Evolutionary conservation across 1,139 yeast species (phyloP), one percentile per base, ranked within the genome.

Genomic region (Magnusiomyces magnusii): DNA sequence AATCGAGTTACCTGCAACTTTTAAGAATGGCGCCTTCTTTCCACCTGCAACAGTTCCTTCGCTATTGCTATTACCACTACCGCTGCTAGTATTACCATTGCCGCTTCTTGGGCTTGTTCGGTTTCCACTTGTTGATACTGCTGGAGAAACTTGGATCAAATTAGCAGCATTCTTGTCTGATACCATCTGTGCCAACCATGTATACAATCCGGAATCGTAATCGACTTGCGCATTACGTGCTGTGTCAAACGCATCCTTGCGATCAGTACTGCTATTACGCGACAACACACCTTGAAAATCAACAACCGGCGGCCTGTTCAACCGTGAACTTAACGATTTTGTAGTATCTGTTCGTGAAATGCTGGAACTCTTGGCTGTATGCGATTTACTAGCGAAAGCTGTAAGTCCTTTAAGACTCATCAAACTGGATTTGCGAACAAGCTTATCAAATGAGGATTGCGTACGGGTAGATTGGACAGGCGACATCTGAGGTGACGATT

Each of bases 181-280:
- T n/a, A 64, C 55, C 2, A 65, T 63, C 3, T 62, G 60, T 10
- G 60, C 60, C 9, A 73, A 65, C 76, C 76, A 73, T 17, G 71
- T 67, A 27, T 66, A 66, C 31, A 73, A 64, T 10, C 75, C 75
- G 0, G 76, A 66, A 1, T 68, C 66, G 61, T 71, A 73, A 51
- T 67, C 73, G 3, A 63, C 63, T 60, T 74, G 75, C 21, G 61
- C 59, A 17, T 57, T 59, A 2, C 70, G 64, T 2, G 68, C 75
- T 49, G 57, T 60, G 51, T 63, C 72, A 63, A 66, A 74, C 27
- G 64, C 67, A 44, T 42, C 64, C 51, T 61, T 67, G 50, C 71
- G 65, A 41, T 67, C 71, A 19, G 57, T 65, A 15, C 71, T 60
- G 21, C 64, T 56, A 1, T 69, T 65, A 53, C 66, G 69, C 58